A percentile compares a stretch with the other conserved stretches of the same genome.
Conservation (phyloP, 2,329 filamentous ascomycete genomes). For the Parafenestella ontariensis region DNA sequence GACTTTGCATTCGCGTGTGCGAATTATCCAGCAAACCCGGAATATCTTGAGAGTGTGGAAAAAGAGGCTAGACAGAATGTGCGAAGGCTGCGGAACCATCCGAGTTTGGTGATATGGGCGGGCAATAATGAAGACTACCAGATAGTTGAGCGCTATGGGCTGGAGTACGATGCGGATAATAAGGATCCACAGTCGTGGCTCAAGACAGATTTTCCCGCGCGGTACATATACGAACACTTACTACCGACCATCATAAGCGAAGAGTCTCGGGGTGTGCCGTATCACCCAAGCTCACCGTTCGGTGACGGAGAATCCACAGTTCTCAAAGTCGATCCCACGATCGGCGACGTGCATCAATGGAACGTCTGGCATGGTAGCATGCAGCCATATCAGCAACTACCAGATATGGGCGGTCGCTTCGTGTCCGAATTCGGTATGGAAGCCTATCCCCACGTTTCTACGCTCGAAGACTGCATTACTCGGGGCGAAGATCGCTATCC, state of each 20-base stretch:
- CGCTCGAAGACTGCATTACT: conserved; percentile 79
- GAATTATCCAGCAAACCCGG: conserved; percentile 65
- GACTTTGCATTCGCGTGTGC: conserved; percentile 82
- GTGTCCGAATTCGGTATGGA: conserved; percentile 97
- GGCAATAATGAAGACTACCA: conserved; percentile 97
- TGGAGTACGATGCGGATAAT: conserved; percentile 80
- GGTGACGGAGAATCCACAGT: conserved; percentile 72
- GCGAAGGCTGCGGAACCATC: conserved; percentile 79
- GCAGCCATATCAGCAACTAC: conserved; percentile 83
- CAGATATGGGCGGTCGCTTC: conserved; percentile 85
- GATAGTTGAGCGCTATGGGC: conserved; percentile 72
- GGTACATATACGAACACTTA: conserved; percentile 87
- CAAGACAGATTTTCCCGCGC: conserved; percentile 83
- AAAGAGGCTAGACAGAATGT: conserved; percentile 70
- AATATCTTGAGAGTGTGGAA: conserved; percentile 58
- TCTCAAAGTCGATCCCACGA: conserved; percentile 64
- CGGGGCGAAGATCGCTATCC: conserved; percentile 64
- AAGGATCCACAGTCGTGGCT: conserved; percentile 84
- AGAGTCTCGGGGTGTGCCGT: conserved; percentile 70
- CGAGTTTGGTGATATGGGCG: conserved; percentile 84
- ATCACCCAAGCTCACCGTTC: conserved; percentile 85
- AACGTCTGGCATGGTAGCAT: conserved; percentile 96
- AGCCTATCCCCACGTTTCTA: conserved; percentile 82
- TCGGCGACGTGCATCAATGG: conserved; percentile 94
- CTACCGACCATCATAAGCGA: conserved; percentile 74